Conservation (phyloP, 2,329 filamentous ascomycete genomes). For the Clonostachys chloroleuca region DNA sequence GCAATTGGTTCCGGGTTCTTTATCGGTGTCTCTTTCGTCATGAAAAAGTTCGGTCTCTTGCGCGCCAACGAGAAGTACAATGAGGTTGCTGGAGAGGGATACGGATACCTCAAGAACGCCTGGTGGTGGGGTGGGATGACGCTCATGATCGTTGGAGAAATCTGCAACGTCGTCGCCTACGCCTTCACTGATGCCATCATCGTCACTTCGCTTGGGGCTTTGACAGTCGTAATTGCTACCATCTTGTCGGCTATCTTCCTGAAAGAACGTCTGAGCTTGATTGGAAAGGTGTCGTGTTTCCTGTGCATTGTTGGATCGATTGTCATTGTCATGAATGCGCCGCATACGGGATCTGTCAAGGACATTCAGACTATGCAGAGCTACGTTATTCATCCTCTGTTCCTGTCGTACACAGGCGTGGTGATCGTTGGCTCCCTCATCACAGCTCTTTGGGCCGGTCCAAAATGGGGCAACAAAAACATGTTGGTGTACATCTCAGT, state of each 20-base stretch:
- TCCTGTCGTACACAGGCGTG: conserved; percentile 79
- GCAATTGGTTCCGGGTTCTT: conserved; percentile 86
- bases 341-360: conserved; percentile 75
- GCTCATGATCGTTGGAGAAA: conserved; percentile 93
- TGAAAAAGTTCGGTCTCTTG: conserved; percentile 90
- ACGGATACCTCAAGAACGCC: conserved; percentile 91
- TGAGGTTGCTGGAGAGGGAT: conserved; percentile 91
- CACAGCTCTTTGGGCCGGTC: conserved; percentile 75
- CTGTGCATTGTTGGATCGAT: conserved; percentile 91
- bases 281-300: conserved; percentile 95
- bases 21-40: conserved; percentile 90
- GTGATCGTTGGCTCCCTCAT: conserved; percentile 70
- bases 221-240: conserved; percentile 89
- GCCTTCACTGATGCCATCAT: conserved; percentile 95
- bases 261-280: conserved; percentile 91
- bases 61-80: conserved; percentile 95
- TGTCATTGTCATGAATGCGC: conserved; percentile 92
- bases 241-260: conserved; percentile 91
- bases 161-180: conserved; percentile 97
- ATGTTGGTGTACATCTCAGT: conserved; percentile 98
- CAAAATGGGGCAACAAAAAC: conserved; percentile 88
- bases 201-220: conserved; percentile 85
- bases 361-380: conserved; percentile 90
- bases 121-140: conserved; percentile 97
- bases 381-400: conserved; percentile 82